Evolutionary conservation across 768 basidiomycete genomes (phyloP), one percentile per base, ranked within the genome.

Genomic region (Suillus luteus): DNA sequence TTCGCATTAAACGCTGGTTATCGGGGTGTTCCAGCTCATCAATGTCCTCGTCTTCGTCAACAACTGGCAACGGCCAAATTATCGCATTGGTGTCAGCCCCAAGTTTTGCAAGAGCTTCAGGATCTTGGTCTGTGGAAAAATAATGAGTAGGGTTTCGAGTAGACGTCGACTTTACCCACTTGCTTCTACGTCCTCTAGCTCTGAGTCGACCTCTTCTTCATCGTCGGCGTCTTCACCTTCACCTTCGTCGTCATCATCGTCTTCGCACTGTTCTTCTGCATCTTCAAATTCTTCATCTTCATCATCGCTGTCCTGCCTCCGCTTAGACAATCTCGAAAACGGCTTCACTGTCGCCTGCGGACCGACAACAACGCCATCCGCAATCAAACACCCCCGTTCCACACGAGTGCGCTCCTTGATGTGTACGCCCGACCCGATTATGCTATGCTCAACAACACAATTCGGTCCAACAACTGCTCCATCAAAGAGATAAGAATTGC

Each of bases 401-500:
- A 99, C 78, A 6, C 72, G 77, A 61, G 86, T 86, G 51, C 82
- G 83, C 63, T 91, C 88, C 63, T 84, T 86, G 60, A 99, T 82
- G 38, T 76, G 76, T n/a, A 91, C 94, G 11, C 84, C 85, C 27
- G 86, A 80, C 4, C 95, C 96, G 24, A 99, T 75, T 63, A 99
- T 94, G 63, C 92, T 90, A 65, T 86, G 81, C 69, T 87, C 83
- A 57, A 99, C 79, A n/a, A 83, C 78, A 70, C 88, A 90, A 52
- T 86, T 83, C 62, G 88, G 81, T 35, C 88, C 92, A 60, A 98
- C 81, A 44, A 81, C 71, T 17, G 88, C 88, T 61, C 86, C 85
- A 68, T 95, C 92, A 71, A 95, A 95, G 54, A 98, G 81, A 69
- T 95, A 96, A 35, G 93, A 88, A 71, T 91, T 79, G 37, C 81